Conservation (phyloP, 768 basidiomycete genomes). For the Erythrobasidium yunnanense region DNA sequence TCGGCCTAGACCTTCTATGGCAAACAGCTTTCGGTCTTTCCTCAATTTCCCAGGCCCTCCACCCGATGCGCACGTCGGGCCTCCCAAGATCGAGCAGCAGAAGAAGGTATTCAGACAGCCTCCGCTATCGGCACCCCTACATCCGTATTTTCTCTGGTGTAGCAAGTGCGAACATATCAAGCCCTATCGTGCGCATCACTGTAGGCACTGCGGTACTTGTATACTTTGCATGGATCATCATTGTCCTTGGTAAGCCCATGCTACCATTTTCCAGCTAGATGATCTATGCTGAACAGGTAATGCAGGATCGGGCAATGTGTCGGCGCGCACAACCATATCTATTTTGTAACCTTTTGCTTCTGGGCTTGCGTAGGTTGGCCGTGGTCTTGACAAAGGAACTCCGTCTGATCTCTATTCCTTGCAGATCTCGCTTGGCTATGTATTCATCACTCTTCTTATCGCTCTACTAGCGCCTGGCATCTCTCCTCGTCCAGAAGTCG, state of each 20-base stretch:
- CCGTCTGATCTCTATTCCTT: not conserved
- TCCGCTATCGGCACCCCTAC: constrained; percentile 1
- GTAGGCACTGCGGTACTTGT: constrained; percentile 74
- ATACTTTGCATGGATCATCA: constrained; percentile 77
- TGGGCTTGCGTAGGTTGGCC: constrained; percentile 44
- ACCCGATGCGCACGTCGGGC: not conserved
- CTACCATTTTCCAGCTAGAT: not conserved
- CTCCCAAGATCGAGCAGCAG: not conserved
- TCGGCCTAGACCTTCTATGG: not conserved
- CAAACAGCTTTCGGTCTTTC: not conserved
- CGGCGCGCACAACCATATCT: constrained; percentile 86
- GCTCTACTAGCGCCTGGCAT: not conserved
- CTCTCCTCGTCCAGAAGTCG: not conserved
- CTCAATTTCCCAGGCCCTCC: not conserved
- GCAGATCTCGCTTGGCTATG: constrained; percentile 19
- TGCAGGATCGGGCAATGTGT: constrained; percentile 71
- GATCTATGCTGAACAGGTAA: not conserved
- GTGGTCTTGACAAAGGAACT: not conserved
- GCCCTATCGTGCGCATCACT: constrained; percentile 60
- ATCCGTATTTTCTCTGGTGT: constrained; percentile 9
- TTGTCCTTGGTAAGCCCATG: constrained; percentile 64
- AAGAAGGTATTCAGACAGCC: not conserved
- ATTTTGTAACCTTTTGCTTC: constrained; percentile 69
- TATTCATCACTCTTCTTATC: constrained; percentile 12
- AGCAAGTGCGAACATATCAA: constrained; percentile 13